These are phyloP conservation scores for Saccharomyces hybrid DNA, from an alignment of 1,139 yeast species.

Conservation along the genomic window DNA sequence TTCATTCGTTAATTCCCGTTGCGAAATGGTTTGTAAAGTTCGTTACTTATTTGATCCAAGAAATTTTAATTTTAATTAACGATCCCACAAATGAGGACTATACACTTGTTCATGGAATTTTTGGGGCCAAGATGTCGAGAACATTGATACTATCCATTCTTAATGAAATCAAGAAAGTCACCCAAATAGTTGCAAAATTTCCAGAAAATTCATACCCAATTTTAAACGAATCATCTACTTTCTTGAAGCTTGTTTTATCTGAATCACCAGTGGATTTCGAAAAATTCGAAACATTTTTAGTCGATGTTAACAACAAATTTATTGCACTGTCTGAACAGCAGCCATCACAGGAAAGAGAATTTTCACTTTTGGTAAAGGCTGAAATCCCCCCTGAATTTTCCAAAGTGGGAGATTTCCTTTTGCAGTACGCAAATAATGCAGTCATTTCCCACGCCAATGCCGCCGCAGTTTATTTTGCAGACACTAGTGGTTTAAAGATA, in stretches of 20 bases:
- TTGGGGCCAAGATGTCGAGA: constrained; percentile 31
- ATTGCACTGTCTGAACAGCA: constrained; percentile 25
- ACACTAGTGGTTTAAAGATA: constrained; percentile 27
- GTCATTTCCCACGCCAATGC: constrained; percentile 28
- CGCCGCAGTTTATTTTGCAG: constrained; percentile 26
- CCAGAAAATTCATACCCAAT: constrained; percentile 31
- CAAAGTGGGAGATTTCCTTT: constrained; percentile 23
- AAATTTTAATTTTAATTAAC: constrained; percentile 25
- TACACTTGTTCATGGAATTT: constrained; percentile 26
- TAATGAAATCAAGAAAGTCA: constrained; percentile 28
- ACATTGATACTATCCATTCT: constrained; percentile 27
- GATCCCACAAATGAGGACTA: constrained; percentile 17
- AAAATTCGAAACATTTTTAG: constrained; percentile 29
- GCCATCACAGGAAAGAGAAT: constrained; percentile 20
- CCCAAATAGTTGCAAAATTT: constrained; percentile 27
- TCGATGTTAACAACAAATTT: constrained; percentile 28
- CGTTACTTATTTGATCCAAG: constrained; percentile 28
- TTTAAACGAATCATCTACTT: constrained; percentile 30
- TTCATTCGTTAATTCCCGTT: constrained; percentile 30
- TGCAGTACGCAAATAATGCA: constrained; percentile 24
- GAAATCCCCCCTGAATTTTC: constrained; percentile 23
- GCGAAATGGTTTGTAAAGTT: constrained; percentile 32
- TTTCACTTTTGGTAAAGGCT: constrained; percentile 28
- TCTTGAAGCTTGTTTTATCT: constrained; percentile 25
- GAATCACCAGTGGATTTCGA: constrained; percentile 31